Evolutionary conservation across 129 eudicot species (phyloP).

Genomic region (Dittrichia graveolens): DNA sequence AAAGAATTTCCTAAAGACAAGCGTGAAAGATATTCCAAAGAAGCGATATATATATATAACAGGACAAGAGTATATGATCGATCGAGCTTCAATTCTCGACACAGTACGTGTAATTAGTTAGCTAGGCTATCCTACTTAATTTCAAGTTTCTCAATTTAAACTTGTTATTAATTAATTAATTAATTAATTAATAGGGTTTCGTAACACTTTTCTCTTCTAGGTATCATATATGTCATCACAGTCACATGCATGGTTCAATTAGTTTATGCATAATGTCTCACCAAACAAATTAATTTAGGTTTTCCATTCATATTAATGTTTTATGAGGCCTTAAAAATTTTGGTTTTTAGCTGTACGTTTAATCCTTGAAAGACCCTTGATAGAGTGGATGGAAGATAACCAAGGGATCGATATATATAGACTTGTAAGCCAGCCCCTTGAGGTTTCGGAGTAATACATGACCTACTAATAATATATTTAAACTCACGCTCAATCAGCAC

Average conservation of each 20-base stretch:
- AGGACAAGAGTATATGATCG: slow-evolving; percentile 16
- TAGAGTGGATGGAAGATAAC: no score
- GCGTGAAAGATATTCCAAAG: slow-evolving; percentile 26
- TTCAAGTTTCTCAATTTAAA: slow-evolving; percentile 13
- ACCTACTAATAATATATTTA: no score
- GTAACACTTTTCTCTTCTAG: background rate
- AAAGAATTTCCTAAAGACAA: slow-evolving; percentile 1
- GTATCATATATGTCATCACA: background rate
- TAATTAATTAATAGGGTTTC: slow-evolving; percentile 4
- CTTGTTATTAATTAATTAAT: background rate
- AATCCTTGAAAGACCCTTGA: no score
- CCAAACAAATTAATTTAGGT: background rate
- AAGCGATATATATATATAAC: slow-evolving; percentile 3
- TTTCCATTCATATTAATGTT: no score
- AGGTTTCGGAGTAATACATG: no score
- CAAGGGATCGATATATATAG: no score
- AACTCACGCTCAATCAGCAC: no score
- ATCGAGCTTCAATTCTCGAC: background rate
- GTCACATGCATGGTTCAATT: background rate
- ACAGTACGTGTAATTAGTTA: background rate
- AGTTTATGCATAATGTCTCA: background rate
- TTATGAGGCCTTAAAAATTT: no score
- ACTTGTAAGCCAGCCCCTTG: no score
- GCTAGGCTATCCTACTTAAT: slow-evolving; percentile 27
- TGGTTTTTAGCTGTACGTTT: no score